Percentiles rank a stretch among this genome's conserved stretches.
phyloP scores from a whole-genome alignment of 306 rosid genomes.

The Luffa aegyptiaca region DNA sequence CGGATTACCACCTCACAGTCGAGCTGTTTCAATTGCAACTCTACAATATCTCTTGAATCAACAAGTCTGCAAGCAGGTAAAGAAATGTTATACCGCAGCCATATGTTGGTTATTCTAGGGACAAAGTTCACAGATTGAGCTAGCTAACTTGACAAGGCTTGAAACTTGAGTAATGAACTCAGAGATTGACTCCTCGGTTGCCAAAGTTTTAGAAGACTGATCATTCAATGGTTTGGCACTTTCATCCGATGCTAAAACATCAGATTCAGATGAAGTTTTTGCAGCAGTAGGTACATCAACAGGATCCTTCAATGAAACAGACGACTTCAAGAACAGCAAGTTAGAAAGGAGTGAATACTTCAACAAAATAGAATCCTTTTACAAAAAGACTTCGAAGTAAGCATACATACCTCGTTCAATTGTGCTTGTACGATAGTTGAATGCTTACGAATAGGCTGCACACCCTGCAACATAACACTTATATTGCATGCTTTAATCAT shows the following conservation, averaged over 20 bases:
- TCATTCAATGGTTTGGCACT: slow-evolving; percentile 18
- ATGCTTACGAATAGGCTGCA: slow-evolving; percentile 14
- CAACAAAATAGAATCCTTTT: slow-evolving; percentile 20
- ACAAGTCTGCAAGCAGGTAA: slow-evolving; percentile 48
- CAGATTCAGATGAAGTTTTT: slow-evolving; percentile 30
- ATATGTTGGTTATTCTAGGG: background rate
- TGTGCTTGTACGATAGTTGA: slow-evolving; percentile 38
- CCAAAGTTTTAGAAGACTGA: slow-evolving; percentile 33
- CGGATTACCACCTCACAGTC: slow-evolving; percentile 57
- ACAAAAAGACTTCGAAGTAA: slow-evolving; percentile 3
- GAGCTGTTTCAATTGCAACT: slow-evolving; percentile 60
- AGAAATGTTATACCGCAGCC: slow-evolving; percentile 10
- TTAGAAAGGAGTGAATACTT: slow-evolving; percentile 20
- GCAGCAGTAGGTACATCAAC: slow-evolving; percentile 36
- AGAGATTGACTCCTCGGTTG: slow-evolving; percentile 48
- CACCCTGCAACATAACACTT: slow-evolving; percentile 24
- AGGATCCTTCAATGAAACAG: slow-evolving; percentile 47
- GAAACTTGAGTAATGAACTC: slow-evolving; percentile 59
- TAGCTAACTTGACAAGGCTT: slow-evolving; percentile 57
- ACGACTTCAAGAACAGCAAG: slow-evolving; percentile 24
- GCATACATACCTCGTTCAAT: slow-evolving; percentile 42
- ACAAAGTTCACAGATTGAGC: slow-evolving; percentile 3
- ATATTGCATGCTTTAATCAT: background rate
- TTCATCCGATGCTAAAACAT: slow-evolving; percentile 15
- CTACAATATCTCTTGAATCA: slow-evolving; percentile 76